Evolutionary conservation across 768 basidiomycete species (phyloP), one percentile per base, ranked within the genome.

Genomic region (Tricholoma terreum): DNA sequence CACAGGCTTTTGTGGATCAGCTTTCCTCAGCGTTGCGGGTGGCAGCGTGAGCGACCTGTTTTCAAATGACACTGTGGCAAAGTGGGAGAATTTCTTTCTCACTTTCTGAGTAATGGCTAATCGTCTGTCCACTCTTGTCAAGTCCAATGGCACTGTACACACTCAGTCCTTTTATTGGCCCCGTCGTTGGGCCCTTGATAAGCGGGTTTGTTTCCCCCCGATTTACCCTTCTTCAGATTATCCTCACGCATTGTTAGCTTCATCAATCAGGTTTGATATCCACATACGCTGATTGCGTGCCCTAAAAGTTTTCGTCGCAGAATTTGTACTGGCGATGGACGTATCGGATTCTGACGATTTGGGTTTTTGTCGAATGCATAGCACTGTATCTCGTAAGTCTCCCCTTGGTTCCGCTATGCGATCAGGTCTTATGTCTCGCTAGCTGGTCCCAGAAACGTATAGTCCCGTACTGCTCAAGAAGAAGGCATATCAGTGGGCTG

Each of bases 401-500:
- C 15, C 12, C 10, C 9, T 21, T 27, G 24, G 31, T 8, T 49
- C 17, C 9, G 43, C n/a, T 8, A 4, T 30, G 10, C 10, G 27
- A 27, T 11, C 24, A 42, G 17, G 45, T 31, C 56, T 49, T 24
- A 56, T n/a, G 52, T 24, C 35, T 33, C 36, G 12, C 3, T 53
- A 89, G 82, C 65, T 87, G 35, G 81, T 89, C 0, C 87, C 87
- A 1, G 92, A 93, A 72, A 90, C 90, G 0, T 91, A 84, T 63
- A 69, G 67, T 2, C 86, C 89, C 0, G 75, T 85, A 7, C 71
- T 93, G 6, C 67, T 83, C 33, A 81, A 83, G 65, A 66, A 65
- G 42, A 90, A 91, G 65, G 89, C 87, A 14, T 66, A 63, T 35
- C 76, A 72, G 86, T 83, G 54, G 58, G 68, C 58, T 15, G 24